Percentiles rank a stretch among this genome's conserved stretches.
Evolutionary conservation across 2,329 filamentous ascomycete species (phyloP).

Genomic region (Trichoderma sp.): DNA sequence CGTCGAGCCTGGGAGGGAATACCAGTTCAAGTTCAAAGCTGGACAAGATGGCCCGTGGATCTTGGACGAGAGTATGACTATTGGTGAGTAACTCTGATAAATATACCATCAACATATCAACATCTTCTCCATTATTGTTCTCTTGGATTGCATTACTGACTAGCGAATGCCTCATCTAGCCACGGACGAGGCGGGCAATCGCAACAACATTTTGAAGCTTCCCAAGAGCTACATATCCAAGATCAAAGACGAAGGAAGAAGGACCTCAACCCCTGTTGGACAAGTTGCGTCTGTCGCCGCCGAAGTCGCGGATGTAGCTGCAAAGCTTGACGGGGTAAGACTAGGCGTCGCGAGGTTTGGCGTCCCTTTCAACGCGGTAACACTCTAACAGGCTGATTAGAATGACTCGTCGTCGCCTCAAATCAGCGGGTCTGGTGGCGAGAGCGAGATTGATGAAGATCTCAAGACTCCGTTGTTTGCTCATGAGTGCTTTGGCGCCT

Average conservation of each 20-base stretch:
- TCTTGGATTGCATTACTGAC: not conserved
- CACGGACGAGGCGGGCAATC: conserved; percentile 25
- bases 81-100: conserved; percentile 47
- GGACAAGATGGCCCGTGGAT: conserved; percentile 70
- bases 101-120: not conserved
- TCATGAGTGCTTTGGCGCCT: conserved; percentile 50
- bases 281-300: conserved; percentile 47
- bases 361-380: not conserved
- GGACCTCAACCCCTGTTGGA: conserved; percentile 44
- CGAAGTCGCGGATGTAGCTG: conserved; percentile 48
- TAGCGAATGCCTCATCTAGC: conserved; percentile 21
- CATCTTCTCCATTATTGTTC: not conserved
- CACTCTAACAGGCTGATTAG: conserved; percentile 28
- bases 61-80: conserved; percentile 62
- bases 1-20: conserved; percentile 57
- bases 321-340: conserved; percentile 39
- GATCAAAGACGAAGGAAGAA: conserved; percentile 12
- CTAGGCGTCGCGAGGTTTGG: not conserved
- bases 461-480: conserved; percentile 47
- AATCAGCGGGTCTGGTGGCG: conserved; percentile 20
- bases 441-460: conserved; percentile 30
- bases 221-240: conserved; percentile 27
- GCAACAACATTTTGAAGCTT: conserved; percentile 29
- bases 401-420: conserved; percentile 24
- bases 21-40: conserved; percentile 75